A percentile compares a stretch with the other conserved stretches of the same genome.
Evolutionary conservation across 202 grass and related monocot species (phyloP).

Genomic region (Eragrostis tef): DNA sequence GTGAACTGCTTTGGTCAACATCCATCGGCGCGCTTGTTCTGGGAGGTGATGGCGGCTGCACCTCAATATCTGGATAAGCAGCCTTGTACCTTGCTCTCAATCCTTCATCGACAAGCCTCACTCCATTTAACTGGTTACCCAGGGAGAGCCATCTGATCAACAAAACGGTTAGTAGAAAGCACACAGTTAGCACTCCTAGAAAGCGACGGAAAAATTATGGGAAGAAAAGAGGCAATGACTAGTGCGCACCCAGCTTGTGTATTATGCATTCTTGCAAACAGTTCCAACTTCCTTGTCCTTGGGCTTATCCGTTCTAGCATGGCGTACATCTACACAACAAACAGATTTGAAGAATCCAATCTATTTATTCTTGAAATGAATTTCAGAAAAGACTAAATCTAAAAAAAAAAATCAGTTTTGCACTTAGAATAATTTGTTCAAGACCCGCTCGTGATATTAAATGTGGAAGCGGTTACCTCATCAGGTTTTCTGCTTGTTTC

Average conservation of each 20-base stretch:
- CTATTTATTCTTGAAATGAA: constrained; percentile 20
- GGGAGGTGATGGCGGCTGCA: constrained; percentile 83
- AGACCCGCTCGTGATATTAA: constrained; percentile 24
- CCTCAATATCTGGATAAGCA: constrained; percentile 91
- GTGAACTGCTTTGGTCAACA: constrained; percentile 51
- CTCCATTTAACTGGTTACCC: constrained; percentile 88
- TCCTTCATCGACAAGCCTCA: constrained; percentile 94
- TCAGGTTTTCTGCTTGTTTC: constrained; percentile 99
- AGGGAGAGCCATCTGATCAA: constrained; percentile 87
- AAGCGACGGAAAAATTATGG: constrained; percentile 9
- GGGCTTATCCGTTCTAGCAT: constrained; percentile 98
- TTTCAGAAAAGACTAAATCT: constrained; percentile 4
- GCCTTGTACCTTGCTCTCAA: constrained; percentile 96
- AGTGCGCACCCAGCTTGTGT: constrained; percentile 77
- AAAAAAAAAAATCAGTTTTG: no score
- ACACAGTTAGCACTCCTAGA: background rate
- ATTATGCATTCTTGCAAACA: constrained; percentile 99
- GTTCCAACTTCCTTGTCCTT: constrained; percentile 94
- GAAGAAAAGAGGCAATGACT: background rate
- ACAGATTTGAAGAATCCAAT: constrained; percentile 23
- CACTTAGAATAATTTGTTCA: constrained; percentile 8
- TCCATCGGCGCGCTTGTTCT: constrained; percentile 59
- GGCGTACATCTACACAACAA: constrained; percentile 83
- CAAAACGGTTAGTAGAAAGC: constrained; percentile 2
- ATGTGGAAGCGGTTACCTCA: constrained; percentile 60